Conservation (phyloP, 108 stramenopile genomes). For the Nitzschia sp. region DNA sequence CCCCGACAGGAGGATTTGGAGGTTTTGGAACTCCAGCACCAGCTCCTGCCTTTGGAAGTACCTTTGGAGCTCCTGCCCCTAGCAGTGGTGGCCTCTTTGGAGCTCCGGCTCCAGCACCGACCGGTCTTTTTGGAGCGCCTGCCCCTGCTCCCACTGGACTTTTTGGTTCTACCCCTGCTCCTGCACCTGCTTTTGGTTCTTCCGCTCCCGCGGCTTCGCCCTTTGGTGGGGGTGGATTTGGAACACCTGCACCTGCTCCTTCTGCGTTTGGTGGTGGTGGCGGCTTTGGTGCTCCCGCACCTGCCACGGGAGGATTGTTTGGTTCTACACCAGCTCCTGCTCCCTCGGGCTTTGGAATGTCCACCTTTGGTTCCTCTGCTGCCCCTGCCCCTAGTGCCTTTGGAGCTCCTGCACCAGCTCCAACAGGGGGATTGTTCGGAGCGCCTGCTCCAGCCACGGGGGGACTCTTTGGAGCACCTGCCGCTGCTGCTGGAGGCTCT, state of each 20-base stretch:
- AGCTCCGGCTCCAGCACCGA: constrained; percentile 44
- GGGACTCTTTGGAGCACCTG: constrained; percentile 47
- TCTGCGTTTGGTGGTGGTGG: constrained; percentile 38
- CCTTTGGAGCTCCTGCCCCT: constrained; percentile 57
- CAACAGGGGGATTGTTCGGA: constrained; percentile 56
- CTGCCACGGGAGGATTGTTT: constrained; percentile 45
- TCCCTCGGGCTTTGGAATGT: constrained; percentile 29
- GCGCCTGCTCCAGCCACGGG: constrained; percentile 31
- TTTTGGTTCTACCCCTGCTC: constrained; percentile 40
- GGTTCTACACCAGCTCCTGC: constrained; percentile 49
- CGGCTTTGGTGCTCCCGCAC: constrained; percentile 54
- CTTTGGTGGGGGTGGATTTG: constrained; percentile 38
- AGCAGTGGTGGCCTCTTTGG: constrained; percentile 47
- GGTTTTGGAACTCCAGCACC: constrained; percentile 64
- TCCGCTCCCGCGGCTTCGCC: constrained; percentile 34
- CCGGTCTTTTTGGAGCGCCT: constrained; percentile 46
- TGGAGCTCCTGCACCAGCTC: constrained; percentile 52
- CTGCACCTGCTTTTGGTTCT: constrained; percentile 34
- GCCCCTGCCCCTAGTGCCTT: constrained; percentile 44
- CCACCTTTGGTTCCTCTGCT: constrained; percentile 23
- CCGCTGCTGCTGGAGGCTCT: constrained; percentile 34
- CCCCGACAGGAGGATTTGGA: constrained; percentile 39
- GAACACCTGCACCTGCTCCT: constrained; percentile 33
- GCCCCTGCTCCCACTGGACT: constrained; percentile 36
- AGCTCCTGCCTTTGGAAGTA: constrained; percentile 40